Base-by-base conservation (phyloP, 2,329 filamentous ascomycete species). In the Colletotrichum zoysiae region DNA sequence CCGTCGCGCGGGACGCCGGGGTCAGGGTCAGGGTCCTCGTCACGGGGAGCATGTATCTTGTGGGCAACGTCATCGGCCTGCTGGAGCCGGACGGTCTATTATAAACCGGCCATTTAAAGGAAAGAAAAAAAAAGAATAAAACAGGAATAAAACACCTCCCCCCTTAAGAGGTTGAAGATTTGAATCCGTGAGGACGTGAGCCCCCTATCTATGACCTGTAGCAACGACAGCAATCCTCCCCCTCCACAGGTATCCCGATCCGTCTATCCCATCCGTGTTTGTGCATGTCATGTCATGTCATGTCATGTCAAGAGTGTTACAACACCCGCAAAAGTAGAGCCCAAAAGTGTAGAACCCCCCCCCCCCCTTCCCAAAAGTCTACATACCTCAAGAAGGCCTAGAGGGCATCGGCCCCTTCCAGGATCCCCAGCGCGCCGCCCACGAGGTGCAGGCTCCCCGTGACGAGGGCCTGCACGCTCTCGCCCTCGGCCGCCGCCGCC, bases 361-460 rank as follows among this genome's bases (percentile, higher is more conserved):
- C 26, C 26, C 26, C 26, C 26, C 26, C 26, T 3, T 3, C 26
- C 26, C 26, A 1, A 26, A 26, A 26, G 26, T 26, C 26, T 26
- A 26, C 26, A 26, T 1, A 26, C 26, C 30, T 30, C 30, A 30
- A 33, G 14, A 14, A 33, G 35, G 18, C n/a, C 55, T 60, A 73
- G 5, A 73, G 42, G n/a, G 70, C 70, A 53, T 73, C 70, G n/a
- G 67, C 67, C 5, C 70, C 67, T 18, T 71, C 69, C 9, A 71
- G 14, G 1, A 71, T 71, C 4, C 65, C 64, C 59, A 97, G 83
- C 57, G 95, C 84, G 14, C 92, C 93, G 9, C 95, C 94, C 1
- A 95, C 94, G 50, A 97, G 86, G 84, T 97, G 92, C 77, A 97
- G 82, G 79, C 94, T 97, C 2, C 95, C 95, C 18, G 95, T 97